phyloP scores from a whole-genome alignment of 805 yeast species.

The Teunomyces funiuensis region DNA sequence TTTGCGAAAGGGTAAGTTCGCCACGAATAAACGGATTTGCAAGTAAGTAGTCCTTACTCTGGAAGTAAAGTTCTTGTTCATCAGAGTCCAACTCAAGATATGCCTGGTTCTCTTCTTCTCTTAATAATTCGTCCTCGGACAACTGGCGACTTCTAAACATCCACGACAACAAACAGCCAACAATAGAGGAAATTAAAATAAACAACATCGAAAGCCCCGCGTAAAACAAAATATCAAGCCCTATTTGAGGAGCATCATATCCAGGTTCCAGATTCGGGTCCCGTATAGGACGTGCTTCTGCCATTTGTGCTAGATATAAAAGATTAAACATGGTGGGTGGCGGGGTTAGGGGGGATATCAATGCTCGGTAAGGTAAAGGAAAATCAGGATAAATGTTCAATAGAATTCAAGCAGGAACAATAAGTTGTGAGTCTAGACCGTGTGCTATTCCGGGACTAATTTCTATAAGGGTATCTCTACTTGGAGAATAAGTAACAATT shows the following conservation, averaged over 20 bases:
- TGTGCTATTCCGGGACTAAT: too few species aligned
- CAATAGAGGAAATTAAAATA: background rate
- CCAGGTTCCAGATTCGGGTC: background rate
- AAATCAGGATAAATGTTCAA: too few species aligned
- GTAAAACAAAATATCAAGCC: background rate
- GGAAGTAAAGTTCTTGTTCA: conserved; percentile 69
- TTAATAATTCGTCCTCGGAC: conserved; percentile 54
- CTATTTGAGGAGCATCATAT: background rate
- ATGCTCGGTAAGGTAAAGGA: background rate
- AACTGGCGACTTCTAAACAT: conserved; percentile 5
- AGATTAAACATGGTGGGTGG: background rate
- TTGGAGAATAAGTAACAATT: too few species aligned
- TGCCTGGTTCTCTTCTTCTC: conserved; percentile 58
- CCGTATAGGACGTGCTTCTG: background rate
- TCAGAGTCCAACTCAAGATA: conserved; percentile 62
- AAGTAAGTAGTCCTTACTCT: conserved; percentile 51
- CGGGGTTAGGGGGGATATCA: background rate
- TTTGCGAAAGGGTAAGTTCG: conserved; percentile 55
- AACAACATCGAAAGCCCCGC: background rate
- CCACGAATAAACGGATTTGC: conserved; percentile 40
- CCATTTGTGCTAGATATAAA: too few species aligned
- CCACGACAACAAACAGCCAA: conserved; percentile 5
- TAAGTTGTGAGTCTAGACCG: too few species aligned
- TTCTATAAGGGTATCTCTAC: background rate
- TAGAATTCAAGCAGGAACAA: too few species aligned